Evolutionary conservation across 129 eudicot genomes (phyloP), one percentile per base, ranked within the genome.

Genomic region (Arctium lappa): DNA sequence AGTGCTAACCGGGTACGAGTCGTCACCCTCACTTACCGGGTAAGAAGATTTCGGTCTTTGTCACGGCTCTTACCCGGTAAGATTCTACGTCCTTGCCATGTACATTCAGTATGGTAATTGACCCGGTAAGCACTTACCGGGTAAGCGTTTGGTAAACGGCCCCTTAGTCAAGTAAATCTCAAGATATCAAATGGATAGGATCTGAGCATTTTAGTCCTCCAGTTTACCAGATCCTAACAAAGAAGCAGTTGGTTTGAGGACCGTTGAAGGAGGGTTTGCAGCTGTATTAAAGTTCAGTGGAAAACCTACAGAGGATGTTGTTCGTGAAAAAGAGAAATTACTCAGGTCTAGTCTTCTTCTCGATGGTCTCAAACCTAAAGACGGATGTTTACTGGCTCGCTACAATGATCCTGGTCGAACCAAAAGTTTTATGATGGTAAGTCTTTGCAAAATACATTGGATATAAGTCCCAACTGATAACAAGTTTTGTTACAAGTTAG

Each of bases 321-420:
- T 91, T 73, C 73, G 73, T 69, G 91, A 90, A 80, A 91, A 91
- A 73, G 98, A 95, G 85, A 88, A 86, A 85, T 53, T 82, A 73
- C 85, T 95, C 15, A 81, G 99, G 69, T 80, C 89, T 46, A 74
- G 79, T 81, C 89, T 95, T 75, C 27, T 86, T 9, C 82, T 77
- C 38, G 95, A 91, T 71, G 98, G 92, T 76, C 95, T 93, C 13
- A 93, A 87, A 69, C 97, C 99, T 2, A 84, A 87, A 86, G 74
- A 74, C 2, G 99, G 95, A 65, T 95, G 89, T 83, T 79, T 92
- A 86, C 81, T 95, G 46, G 99, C 98, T 65, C 91, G 99, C 63
- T 95, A 95, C 88, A 95, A 95, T 69, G 97, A 95, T 85, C 99
- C 99, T 71, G 99, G 99, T 40, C 87, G 98, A 79, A 95, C 99